Evolutionary conservation across 2,329 filamentous ascomycete species (phyloP), one percentile per base, ranked within the genome.

Genomic region (Claviceps quebecensis): DNA sequence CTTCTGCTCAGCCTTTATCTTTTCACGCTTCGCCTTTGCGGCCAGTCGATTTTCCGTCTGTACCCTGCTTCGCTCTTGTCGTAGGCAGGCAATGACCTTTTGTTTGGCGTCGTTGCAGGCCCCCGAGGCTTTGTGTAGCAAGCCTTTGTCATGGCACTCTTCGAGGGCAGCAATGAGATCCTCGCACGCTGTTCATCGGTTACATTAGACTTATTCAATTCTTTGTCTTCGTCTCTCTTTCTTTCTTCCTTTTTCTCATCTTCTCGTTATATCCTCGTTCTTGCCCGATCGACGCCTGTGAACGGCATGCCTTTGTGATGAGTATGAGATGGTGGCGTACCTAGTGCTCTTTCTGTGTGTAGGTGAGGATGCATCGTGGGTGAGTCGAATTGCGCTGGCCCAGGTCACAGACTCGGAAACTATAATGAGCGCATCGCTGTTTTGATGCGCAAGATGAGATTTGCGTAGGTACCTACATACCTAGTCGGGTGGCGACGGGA

Each of bases 311-410:
- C 29, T 34, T 34, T 34, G 8, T 34, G 26, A 34, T 41, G 13
- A 22, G 16, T 6, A 26, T 9, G 23, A 29, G 23, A 13, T 9
- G 23, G 43, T 11, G 9, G 39, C 63, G 45, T 77, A 95, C 91
- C 90, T 59, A 80, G 75, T 60, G 95, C 95, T 65, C 95, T 84
- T 66, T 93, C 88, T 29, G 88, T 95, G 65, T 97, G 90, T 2
- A 98, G 74, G 72, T 96, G 91, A 51, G 93, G 94, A 87, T 98
- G 93, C 93, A 98, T 98, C 61, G 79, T 66, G 53, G 1, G n/a
- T 4, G 3, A 22, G 11, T 36, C 4, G 4, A 11, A 16, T 22
- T 14, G n/a, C 9, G 44, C 26, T 46, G 44, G n/a, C 26, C 17
- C 4, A 19, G 44, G 26, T 46, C 6, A 16, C 16, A 7, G 23